These are phyloP conservation scores for Podaxis sp. DNA, from an alignment of 768 basidiomycete species.

Conservation along the genomic window DNA sequence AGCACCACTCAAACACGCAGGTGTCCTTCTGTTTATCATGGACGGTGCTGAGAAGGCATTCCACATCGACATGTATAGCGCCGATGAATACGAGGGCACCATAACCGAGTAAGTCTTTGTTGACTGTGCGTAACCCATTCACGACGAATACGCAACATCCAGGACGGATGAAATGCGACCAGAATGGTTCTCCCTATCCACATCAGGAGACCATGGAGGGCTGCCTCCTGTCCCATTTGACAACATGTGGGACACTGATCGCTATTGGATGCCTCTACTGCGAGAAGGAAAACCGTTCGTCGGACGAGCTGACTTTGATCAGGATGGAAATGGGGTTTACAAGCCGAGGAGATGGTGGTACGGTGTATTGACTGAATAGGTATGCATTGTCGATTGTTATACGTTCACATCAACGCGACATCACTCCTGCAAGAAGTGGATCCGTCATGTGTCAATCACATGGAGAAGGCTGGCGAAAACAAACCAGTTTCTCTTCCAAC, in stretches of 20 bases:
- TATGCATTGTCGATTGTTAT: neutral
- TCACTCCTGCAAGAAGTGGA: neutral
- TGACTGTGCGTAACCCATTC: neutral
- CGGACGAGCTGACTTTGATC: constrained; percentile 47
- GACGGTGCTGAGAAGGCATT: constrained; percentile 58
- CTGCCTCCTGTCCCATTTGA: constrained; percentile 56
- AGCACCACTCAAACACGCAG: constrained; percentile 62
- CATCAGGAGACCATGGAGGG: neutral
- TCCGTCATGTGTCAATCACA: neutral
- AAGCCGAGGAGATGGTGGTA: constrained; percentile 47
- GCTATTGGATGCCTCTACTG: constrained; percentile 68
- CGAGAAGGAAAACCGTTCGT: constrained; percentile 38
- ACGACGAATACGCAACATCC: neutral
- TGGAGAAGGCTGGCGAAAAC: neutral
- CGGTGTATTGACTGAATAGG: constrained; percentile 10
- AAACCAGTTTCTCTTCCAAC: constrained; percentile 28
- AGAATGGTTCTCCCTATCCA: constrained; percentile 62
- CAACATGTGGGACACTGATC: constrained; percentile 62
- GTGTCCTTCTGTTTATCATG: constrained; percentile 63
- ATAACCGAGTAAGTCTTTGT: constrained; percentile 60
- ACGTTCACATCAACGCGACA: neutral
- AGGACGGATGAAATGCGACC: constrained; percentile 91
- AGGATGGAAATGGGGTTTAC: constrained; percentile 17
- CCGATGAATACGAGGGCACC: constrained; percentile 56
- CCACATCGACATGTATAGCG: constrained; percentile 72